Evolutionary conservation across 192 early-diverging fungal species (phyloP), one percentile per base, ranked within the genome.

Genomic region (Coemansia erecta): DNA sequence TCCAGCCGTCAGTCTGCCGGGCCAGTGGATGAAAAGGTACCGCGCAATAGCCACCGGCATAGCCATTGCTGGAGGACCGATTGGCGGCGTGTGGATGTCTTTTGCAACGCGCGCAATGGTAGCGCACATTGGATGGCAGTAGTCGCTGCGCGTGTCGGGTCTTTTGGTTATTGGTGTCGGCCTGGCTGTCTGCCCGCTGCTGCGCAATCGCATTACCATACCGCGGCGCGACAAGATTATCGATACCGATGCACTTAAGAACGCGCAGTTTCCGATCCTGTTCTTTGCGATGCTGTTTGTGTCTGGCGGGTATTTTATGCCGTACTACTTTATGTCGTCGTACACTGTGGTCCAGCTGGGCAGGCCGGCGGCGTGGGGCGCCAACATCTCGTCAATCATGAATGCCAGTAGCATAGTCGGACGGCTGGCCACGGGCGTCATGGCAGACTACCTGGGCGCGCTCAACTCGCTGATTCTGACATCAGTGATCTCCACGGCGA

Each of bases 21-120:
- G 77, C 3, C 89, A 92, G 56, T 94, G 87, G 87, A 91, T 90
- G 66, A 65, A 66, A 19, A 84, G 82, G 54, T 66, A 82, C 35
- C 81, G 89, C 8, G 86, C 86, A 0, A 48, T 90, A 18, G 92
- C 90, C 0, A 81, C 86, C 15, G 92, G 92, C 5, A 53, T 90
- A 28, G 87, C 87, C 13, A 72, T 87, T 40, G 70, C 89, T 8
- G 92, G 90, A 0, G 74, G 81, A 7, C 87, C 87, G 14, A 52
- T 91, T 8, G 92, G 92, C 39, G 89, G 89, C 4, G 63, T 93
- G 15, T 81, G 73, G 47, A 57, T 93, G n/a, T n/a, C n/a, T n/a
- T n/a, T n/a, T n/a, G n/a, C n/a, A n/a, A n/a, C n/a, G n/a, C n/a
- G n/a, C n/a, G 28, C 71, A 1, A 74, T 89, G 42, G 74, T 92